Evolutionary conservation across 2,329 filamentous ascomycete species (phyloP), one percentile per base, ranked within the genome.

Genomic region (Ceratocystis papillata): DNA sequence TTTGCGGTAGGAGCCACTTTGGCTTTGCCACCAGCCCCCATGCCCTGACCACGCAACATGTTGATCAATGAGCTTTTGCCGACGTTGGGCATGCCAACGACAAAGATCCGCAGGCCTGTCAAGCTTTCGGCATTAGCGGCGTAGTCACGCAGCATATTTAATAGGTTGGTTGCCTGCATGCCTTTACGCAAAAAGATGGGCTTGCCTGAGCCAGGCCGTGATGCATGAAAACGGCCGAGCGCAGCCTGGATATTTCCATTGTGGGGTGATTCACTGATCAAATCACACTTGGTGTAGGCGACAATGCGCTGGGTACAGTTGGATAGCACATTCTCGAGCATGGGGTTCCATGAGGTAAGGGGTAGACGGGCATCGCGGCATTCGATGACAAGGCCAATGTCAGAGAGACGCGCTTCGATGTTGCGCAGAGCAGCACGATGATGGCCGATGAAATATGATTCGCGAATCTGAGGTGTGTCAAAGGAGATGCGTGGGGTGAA

Each of bases 11-110:
- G 81, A 46, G 92, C 89, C 0, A 86, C 92, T 74, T 93, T 95
- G 33, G 74, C 69, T 17, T 62, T 50, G 63, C 65, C 65, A 61
- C 61, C 63, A 45, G 37, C 10, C 12, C 63, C 69, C 70, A 89
- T 81, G 50, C 90, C 90, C 20, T 81, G 79, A 50, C 80, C 82
- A 22, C 94, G 87, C 62, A 97, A 81, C 17, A 86, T 83, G 75
- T 99, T 99, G 53, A 99, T 83, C n/a, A 99, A 80, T 1, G 92
- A 91, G 60, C 90, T 96, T 77, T 99, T 99, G 45, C 94, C 94
- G 0, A 96, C 90, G 73, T 99, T 99, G 45, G 94, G 94, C 92
- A 99, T 96, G 65, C 94, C 94, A 15, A 97, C 92, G 0, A 97
- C 84, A 74, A 99, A 83, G 66, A 91, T 83, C 62, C 91, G 84